Evolutionary conservation across 1,284 basidiomycete species (phyloP).

Genomic region (Trametes sp.): DNA sequence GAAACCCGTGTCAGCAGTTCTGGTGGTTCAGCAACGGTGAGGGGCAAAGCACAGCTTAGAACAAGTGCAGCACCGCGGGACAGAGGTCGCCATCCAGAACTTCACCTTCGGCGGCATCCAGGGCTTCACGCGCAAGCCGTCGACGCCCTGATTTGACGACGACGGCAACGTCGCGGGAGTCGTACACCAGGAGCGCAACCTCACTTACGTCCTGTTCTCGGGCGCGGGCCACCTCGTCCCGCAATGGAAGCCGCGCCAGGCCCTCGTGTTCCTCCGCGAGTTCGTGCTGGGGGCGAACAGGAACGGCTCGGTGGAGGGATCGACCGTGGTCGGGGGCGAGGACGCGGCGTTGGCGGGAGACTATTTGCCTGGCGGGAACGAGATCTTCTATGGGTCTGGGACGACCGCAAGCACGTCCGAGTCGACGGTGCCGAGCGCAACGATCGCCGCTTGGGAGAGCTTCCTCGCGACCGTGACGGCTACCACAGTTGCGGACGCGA

Average conservation of each 20-base stretch:
- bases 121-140: conserved; percentile 68
- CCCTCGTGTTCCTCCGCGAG: conserved; percentile 39
- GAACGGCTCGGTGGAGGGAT: conserved; percentile 34
- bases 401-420: conserved; percentile 28
- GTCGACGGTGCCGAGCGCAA: conserved; percentile 41
- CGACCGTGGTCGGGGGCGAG: conserved; percentile 56
- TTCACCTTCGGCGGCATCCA: conserved; percentile 63
- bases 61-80: conserved; percentile 41
- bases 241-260: conserved; percentile 35
- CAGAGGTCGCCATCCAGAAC: conserved; percentile 58
- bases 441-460: conserved; percentile 60
- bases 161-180: conserved; percentile 38
- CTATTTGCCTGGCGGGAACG: conserved; percentile 49
- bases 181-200: conserved; percentile 42
- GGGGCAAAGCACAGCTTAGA: too few relatives aligned
- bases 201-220: conserved; percentile 41
- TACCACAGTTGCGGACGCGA: neutral
- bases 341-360: conserved; percentile 49
- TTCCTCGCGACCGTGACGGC: conserved; percentile 34
- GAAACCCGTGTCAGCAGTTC: too few relatives aligned
- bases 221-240: conserved; percentile 43
- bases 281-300: conserved; percentile 39
- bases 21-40: too few relatives aligned
- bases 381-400: conserved; percentile 29
- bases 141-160: conserved; percentile 57